These are phyloP conservation scores for Erysimum pusillum DNA, from an alignment of 441 rosid genomes.

Conservation along the genomic window DNA sequence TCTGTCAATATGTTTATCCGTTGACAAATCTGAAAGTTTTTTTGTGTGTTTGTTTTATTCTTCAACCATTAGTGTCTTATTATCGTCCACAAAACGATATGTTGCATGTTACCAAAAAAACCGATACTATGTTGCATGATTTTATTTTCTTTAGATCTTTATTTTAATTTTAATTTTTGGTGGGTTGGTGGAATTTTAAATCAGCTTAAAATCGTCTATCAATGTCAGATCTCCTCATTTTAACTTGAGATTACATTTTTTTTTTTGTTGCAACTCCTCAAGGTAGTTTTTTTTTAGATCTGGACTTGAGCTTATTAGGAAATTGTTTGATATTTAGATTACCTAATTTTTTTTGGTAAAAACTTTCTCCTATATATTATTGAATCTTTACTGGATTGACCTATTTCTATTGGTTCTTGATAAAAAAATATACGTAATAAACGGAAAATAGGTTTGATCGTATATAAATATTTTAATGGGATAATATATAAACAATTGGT, in stretches of 20 bases:
- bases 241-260: background rate
- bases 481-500: no score
- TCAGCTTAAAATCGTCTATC: background rate
- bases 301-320: background rate
- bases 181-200: slow-evolving; percentile 36
- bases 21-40: background rate
- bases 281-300: background rate
- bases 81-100: background rate
- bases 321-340: background rate
- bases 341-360: no score
- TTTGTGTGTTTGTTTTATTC: background rate
- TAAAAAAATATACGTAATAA: no score
- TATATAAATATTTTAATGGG: no score
- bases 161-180: background rate
- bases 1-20: background rate
- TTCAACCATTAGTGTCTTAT: background rate
- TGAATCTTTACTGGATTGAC: no score
- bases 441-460: no score
- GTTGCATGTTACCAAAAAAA: slow-evolving; percentile 28
- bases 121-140: no score
- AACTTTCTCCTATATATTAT: no score
- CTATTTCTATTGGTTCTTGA: no score
- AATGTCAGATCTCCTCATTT: slow-evolving; percentile 19
- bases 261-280: no score
- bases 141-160: slow-evolving; percentile 9